A percentile compares a stretch with the other conserved stretches of the same genome.
These are phyloP conservation scores for Trifolium subterraneum DNA, from an alignment of 306 rosid species.

Conservation along the genomic window DNA sequence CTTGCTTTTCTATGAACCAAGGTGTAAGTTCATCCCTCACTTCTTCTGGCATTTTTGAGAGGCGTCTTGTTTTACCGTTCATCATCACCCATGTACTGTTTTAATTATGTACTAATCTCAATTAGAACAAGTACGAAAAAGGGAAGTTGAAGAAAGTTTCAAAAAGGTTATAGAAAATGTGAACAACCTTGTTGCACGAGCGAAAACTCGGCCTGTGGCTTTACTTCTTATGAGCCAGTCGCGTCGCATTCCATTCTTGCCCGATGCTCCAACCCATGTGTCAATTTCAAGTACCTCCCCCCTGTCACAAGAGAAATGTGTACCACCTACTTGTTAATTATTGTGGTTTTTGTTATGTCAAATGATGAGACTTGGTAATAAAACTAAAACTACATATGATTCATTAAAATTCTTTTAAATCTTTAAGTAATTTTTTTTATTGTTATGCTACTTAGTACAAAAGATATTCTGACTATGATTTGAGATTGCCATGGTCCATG, in stretches of 20 bases:
- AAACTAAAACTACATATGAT: not conserved
- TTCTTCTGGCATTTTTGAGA: conserved; percentile 88
- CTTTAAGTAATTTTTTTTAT: not conserved
- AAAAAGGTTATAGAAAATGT: no score
- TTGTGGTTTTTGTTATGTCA: conserved; percentile 12
- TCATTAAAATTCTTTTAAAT: not conserved
- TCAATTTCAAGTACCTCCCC: conserved; percentile 91
- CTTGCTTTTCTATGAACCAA: conserved; percentile 83
- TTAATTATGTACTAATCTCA: conserved; percentile 20
- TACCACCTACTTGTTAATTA: conserved; percentile 19
- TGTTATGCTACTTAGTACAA: not conserved
- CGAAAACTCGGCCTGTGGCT: conserved; percentile 72
- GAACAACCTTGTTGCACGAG: conserved; percentile 72
- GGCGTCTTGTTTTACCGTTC: conserved; percentile 91
- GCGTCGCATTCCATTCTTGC: conserved; percentile 92
- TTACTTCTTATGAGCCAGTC: conserved; percentile 91
- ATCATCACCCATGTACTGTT: conserved; percentile 99
- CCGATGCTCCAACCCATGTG: conserved; percentile 96
- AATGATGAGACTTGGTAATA: not conserved
- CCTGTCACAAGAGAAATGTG: conserved; percentile 57
- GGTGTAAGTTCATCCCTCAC: conserved; percentile 85
- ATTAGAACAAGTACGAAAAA: conserved; percentile 25
- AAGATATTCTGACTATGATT: not conserved
- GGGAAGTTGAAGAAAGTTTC: no score
- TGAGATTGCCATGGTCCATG: conserved; percentile 24